Evolutionary conservation across 1,139 yeast genomes (phyloP).

Genomic region (Geotrichum klebahnii): DNA sequence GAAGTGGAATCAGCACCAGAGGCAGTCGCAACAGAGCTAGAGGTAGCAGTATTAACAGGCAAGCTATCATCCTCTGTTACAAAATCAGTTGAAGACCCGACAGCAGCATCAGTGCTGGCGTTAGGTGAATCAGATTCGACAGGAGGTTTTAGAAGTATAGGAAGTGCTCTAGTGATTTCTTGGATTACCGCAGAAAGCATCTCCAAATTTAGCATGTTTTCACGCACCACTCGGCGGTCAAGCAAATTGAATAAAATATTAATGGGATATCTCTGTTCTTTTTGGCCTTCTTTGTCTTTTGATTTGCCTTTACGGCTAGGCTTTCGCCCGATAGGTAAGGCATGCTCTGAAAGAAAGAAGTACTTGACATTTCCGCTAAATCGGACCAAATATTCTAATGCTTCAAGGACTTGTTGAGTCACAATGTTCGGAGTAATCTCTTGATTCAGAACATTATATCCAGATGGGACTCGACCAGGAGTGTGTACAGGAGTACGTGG

Average conservation of each 20-base stretch:
- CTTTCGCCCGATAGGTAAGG: slow-evolving; percentile 51
- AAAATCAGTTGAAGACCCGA: no score
- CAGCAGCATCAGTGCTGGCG: slow-evolving; percentile 18
- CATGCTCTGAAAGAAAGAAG: slow-evolving; percentile 80
- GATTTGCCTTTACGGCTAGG: slow-evolving; percentile 42
- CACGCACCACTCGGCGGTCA: slow-evolving; percentile 59
- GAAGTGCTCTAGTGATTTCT: slow-evolving; percentile 70
- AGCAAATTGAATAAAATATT: slow-evolving; percentile 62
- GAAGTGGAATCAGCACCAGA: slow-evolving; percentile 5
- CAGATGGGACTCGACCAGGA: slow-evolving; percentile 24
- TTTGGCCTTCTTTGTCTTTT: slow-evolving; percentile 39
- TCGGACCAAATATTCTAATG: slow-evolving; percentile 66
- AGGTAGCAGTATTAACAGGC: background rate
- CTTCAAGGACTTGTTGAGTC: slow-evolving; percentile 75
- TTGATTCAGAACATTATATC: slow-evolving; percentile 38
- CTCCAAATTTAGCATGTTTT: slow-evolving; percentile 74
- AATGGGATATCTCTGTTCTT: slow-evolving; percentile 61
- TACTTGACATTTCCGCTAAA: slow-evolving; percentile 65
- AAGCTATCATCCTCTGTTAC: no score
- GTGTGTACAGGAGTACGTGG: slow-evolving; percentile 25
- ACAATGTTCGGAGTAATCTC: slow-evolving; percentile 66
- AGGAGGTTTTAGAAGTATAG: slow-evolving; percentile 33
- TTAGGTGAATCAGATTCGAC: slow-evolving; percentile 25
- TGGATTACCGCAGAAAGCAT: slow-evolving; percentile 69
- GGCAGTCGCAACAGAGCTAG: slow-evolving; percentile 3